Evolutionary conservation across 306 rosid genomes (phyloP), one percentile per base, ranked within the genome.

Genomic region (Echinosophora koreensis): DNA sequence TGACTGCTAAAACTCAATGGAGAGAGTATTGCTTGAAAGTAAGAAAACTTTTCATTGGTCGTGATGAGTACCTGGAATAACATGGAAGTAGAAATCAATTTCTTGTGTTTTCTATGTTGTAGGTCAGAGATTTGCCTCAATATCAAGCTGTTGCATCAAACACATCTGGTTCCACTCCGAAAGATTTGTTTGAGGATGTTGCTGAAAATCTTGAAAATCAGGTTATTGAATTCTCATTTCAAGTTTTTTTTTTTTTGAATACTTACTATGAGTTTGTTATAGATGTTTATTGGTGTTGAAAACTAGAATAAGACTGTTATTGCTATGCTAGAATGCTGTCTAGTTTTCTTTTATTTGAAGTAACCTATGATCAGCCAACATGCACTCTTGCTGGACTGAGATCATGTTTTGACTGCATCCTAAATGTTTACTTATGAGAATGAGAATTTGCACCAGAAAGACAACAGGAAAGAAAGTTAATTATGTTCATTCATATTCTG

Each of bases 111-210:
- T 66, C 37, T 74, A 66, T 47, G 73, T 63, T 78, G 34, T 84
- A 96, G 99, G 92, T 96, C 37, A 92, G 84, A 85, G 96, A 91
- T 76, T 80, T 89, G 72, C 92, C 96, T 88, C 97, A 93, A 69
- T 96, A 96, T 80, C 94, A 87, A 85, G 97, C 97, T 54, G 92
- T 96, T 83, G 99, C 98, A 11, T 89, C 86, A 37, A 96, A 96
- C 78, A 74, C 85, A 56, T 87, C 93, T 51, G 99, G 99, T 84
- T 96, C 99, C 58, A 91, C 99, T 66, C 99, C 99, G 1, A 96
- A 83, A 82, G 99, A 96, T 81, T 79, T 96, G 77, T 96, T 87
- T 85, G 98, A 96, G 87, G 92, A 87, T 83, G 90, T 89, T n/a
- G 56, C 73, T 66, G 98, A 91, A 84, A 96, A 87, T 39, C 87